A percentile compares a stretch with the other conserved stretches of the same genome.
Evolutionary conservation across 352 stramenopile genomes (phyloP).

Genomic region (Globisporangium carolinianum): DNA sequence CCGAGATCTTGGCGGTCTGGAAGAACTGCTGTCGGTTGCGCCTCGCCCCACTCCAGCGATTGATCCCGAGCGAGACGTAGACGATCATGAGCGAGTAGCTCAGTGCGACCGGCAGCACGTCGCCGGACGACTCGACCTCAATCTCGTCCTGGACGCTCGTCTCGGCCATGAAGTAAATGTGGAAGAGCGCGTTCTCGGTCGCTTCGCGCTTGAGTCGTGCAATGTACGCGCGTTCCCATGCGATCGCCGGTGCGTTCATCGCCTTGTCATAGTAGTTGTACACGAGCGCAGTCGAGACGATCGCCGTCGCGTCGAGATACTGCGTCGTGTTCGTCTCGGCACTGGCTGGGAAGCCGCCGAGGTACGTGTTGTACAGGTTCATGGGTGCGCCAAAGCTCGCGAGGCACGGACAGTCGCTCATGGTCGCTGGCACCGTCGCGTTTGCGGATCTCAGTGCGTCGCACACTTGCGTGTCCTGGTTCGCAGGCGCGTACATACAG

Average conservation of each 20-base stretch:
- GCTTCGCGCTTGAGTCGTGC: conserved; percentile 46
- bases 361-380: conserved; percentile 65
- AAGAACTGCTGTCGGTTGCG: conserved; percentile 31
- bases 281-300: conserved; percentile 48
- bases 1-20: conserved; percentile 49
- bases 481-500: conserved; percentile 35
- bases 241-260: conserved; percentile 36
- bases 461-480: conserved; percentile 35
- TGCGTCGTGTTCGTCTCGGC: conserved; percentile 44
- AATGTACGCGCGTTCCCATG: conserved; percentile 68
- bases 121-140: conserved; percentile 32
- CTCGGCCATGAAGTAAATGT: conserved; percentile 62
- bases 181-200: conserved; percentile 37
- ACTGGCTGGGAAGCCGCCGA: conserved; percentile 40
- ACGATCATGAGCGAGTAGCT: conserved; percentile 66
- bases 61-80: conserved; percentile 64
- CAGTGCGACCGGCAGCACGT: conserved; percentile 34
- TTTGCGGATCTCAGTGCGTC: conserved; percentile 20
- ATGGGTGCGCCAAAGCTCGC: conserved; percentile 55
- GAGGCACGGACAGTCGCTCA: conserved; percentile 62
- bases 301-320: conserved; percentile 36
- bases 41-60: conserved; percentile 32
- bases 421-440: conserved; percentile 34
- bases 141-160: conserved; percentile 58
- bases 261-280: conserved; percentile 54